phyloP scores from a whole-genome alignment of 805 yeast genomes.

The Metschnikowia continentalis region DNA sequence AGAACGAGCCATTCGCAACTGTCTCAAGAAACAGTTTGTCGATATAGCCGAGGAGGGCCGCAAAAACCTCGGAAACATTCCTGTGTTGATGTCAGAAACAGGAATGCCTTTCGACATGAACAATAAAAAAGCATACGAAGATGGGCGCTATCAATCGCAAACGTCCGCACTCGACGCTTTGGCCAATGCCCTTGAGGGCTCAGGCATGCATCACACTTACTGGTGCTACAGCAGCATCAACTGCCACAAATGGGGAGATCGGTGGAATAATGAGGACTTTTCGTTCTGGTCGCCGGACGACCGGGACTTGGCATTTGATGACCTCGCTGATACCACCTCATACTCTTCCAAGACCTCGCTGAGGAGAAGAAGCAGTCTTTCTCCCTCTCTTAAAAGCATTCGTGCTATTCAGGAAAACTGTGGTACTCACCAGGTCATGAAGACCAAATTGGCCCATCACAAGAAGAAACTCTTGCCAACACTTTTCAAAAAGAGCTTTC shows the following conservation, averaged over 20 bases:
- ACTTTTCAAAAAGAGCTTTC: conserved; percentile 8
- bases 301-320: conserved; percentile 23
- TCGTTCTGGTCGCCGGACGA: conserved; percentile 80
- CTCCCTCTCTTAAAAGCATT: conserved; percentile 13
- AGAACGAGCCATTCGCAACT: conserved; percentile 69
- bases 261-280: conserved; percentile 92
- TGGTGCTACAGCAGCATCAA: conserved; percentile 83
- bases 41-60: conserved; percentile 64
- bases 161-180: conserved; percentile 81
- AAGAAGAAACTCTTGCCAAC: conserved; percentile 11
- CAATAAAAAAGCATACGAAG: conserved; percentile 60
- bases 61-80: conserved; percentile 61
- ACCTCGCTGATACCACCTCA: conserved; percentile 7
- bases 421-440: conserved; percentile 9
- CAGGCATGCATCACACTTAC: conserved; percentile 65
- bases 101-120: conserved; percentile 98
- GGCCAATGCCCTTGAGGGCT: conserved; percentile 71
- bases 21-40: conserved; percentile 63
- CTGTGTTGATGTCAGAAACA: conserved; percentile 85
- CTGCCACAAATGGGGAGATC: conserved; percentile 81
- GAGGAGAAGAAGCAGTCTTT: conserved; percentile 12
- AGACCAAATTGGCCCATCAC: conserved; percentile 10
- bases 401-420: conserved; percentile 7
- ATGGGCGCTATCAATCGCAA: conserved; percentile 70
- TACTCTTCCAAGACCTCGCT: conserved; percentile 7